A percentile compares a stretch with the other conserved stretches of the same genome.
These are phyloP conservation scores for Eutrema heterophyllum DNA, from an alignment of 345 rosid species.

Conservation along the genomic window DNA sequence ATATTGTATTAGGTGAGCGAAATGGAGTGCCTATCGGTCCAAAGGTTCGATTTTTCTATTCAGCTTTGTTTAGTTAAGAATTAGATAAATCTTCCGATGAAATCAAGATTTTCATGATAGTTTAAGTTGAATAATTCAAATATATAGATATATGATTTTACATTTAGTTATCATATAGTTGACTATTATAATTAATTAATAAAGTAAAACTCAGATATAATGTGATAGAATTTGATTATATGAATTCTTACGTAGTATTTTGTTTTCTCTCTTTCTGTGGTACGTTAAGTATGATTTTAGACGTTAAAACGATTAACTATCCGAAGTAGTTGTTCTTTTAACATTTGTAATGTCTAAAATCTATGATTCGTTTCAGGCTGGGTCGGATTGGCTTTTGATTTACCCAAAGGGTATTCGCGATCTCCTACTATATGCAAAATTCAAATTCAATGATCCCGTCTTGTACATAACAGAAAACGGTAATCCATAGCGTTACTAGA, in stretches of 20 bases:
- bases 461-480: conserved; percentile 60
- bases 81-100: neutral
- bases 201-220: no score
- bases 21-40: conserved; percentile 45
- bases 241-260: no score
- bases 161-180: no score
- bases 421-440: conserved; percentile 35
- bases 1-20: conserved; percentile 21
- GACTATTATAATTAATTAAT: no score
- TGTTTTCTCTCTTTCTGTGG: no score
- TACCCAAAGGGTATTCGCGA: conserved; percentile 50
- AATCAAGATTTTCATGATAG: neutral
- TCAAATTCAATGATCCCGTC: conserved; percentile 38
- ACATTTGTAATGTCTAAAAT: neutral
- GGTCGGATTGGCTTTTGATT: conserved; percentile 35
- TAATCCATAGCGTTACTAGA: neutral
- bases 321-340: neutral
- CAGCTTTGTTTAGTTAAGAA: neutral
- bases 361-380: conserved; percentile 19
- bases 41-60: conserved; percentile 21
- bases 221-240: no score
- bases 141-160: no score
- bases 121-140: neutral
- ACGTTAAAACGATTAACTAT: no score
- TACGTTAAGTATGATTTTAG: no score